Evolutionary conservation across 1,284 basidiomycete genomes (phyloP), one percentile per base, ranked within the genome.

Genomic region (Moniliella sp.): DNA sequence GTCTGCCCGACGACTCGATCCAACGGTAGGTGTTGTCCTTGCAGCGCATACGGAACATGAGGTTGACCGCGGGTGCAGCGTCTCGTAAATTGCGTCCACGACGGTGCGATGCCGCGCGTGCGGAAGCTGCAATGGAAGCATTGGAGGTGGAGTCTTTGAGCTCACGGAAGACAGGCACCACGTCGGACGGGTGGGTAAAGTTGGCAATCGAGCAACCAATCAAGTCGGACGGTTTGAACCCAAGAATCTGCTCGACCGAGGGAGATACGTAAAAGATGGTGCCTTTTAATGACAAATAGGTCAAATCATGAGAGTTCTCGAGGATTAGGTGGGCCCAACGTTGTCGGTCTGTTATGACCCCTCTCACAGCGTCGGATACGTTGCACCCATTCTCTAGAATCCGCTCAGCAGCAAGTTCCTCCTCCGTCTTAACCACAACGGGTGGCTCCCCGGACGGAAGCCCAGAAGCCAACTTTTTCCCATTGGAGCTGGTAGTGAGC

Each of bases 271-370:
- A 94, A 31, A 86, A 70, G 63, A 93, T 82, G 5, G 70, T 70
- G n/a, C 86, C 86, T 53, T 91, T 91, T 43, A 93, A 72, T 3
- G 91, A 68, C 25, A 91, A 83, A 51, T 80, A 76, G 18, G 91
- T 66, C 54, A 88, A 80, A 57, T 91, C 82, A 30, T 53, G 43
- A 14, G 50, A 42, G 17, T 56, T 46, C 16, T 54, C 49, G 36
- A 48, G 36, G 8, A 50, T 35, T 23, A 52, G 40, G 8, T 40
- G 41, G 16, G 51, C 47, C 51, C 50, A 54, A 5, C 18, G 29
- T 4, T 21, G 29, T 3, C 21, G 18, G 13, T 31, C 29, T 4
- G 29, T 10, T 13, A 21, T 37, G 4, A 32, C 35, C 23, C 15
- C 32, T 4, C 13, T 12, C 4, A 40, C 36, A 12, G 32, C 32